Percentiles rank a stretch among this genome's conserved stretches.
phyloP scores from a whole-genome alignment of 441 rosid genomes.

The Pelargonium australe region DNA sequence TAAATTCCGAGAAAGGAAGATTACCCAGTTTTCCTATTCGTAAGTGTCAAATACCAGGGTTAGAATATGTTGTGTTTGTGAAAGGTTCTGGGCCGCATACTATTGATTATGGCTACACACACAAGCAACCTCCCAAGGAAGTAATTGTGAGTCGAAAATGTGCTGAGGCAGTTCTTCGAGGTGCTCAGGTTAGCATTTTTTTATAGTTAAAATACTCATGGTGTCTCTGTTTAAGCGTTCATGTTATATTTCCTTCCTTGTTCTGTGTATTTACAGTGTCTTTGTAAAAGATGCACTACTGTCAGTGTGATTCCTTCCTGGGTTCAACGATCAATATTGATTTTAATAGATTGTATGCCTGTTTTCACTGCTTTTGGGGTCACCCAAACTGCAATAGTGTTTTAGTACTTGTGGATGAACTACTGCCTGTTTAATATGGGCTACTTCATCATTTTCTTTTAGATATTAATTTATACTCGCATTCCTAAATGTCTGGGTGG shows the following conservation, averaged over 20 bases:
- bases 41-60: constrained; percentile 66
- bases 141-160: constrained; percentile 91
- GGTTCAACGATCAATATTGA: neutral
- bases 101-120: constrained; percentile 50
- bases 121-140: constrained; percentile 63
- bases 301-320: neutral
- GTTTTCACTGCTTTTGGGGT: neutral
- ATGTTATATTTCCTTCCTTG: neutral
- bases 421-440: neutral
- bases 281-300: neutral
- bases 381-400: neutral
- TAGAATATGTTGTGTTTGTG: constrained; percentile 78
- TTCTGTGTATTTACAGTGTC: neutral
- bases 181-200: constrained; percentile 66
- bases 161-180: constrained; percentile 96
- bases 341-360: neutral
- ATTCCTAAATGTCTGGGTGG: neutral
- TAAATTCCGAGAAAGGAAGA: constrained; percentile 13
- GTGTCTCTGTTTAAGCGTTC: neutral
- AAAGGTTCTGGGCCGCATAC: constrained; percentile 81
- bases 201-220: neutral
- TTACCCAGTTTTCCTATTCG: constrained; percentile 28
- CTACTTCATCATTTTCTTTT: neutral
- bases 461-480: constrained; percentile 1
- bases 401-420: neutral